Evolutionary conservation across 805 yeast species (phyloP), one percentile per base, ranked within the genome.

Genomic region (Saccharomycopsis sp.): DNA sequence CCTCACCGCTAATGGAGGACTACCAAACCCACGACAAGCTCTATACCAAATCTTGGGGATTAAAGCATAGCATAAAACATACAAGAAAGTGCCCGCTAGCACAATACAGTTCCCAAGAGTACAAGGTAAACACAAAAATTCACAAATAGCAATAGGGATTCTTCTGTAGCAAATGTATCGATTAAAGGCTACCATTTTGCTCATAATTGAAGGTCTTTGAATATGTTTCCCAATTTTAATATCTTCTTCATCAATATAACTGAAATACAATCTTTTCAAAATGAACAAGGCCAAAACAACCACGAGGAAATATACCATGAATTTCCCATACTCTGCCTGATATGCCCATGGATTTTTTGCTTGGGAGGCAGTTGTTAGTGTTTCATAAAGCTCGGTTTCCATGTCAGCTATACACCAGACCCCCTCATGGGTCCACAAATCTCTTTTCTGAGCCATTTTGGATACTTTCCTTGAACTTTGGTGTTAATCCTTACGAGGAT

Each of bases 1-100:
- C 36, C 79, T 54, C 1, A 70, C 66, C 0, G 74, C 75, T 27
- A 74, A 44, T 8, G 79, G 79, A n/a, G 79, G 75, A 3, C 75
- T 61, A 1, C 79, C 80, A 53, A 72, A 73, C 0, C 73, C 74
- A 3, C 56, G 27, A 51, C 80, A 74, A 0, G 56, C 71, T 41
- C 78, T 56, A 46, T 68, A 69, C 64, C 69, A 72, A 36, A 63
- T 62, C 39, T 66, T 71, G 5, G 79, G 78, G 53, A 62, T 50
- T 26, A 63, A 62, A 15, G 56, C 42, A 44, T 55, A 55, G 13
- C 59, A 52, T 5, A 61, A 32, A 5, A 55, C 35, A 46, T 66
- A 68, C 30, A 66, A 52, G 39, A 51, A 54, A 37, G 56, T 63
- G 17, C 54, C 50, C 2, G 37, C 42, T 42, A 74, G 32, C 39